phyloP scores from a whole-genome alignment of 176 grass and related monocot genomes.

The Musa acuminata region DNA sequence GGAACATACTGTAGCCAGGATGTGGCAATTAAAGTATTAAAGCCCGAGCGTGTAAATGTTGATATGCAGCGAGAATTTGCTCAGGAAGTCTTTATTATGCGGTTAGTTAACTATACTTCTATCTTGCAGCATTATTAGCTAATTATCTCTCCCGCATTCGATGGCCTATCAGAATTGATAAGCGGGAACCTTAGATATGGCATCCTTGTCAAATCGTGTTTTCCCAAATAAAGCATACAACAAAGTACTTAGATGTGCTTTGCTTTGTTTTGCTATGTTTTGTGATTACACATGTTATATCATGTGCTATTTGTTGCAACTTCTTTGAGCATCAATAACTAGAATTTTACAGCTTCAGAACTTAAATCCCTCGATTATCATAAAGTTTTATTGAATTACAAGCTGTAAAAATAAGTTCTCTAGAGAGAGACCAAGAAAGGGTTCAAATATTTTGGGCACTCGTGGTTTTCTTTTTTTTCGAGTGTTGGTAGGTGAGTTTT shows the following conservation, averaged over 20 bases:
- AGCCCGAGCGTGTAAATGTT: conserved; percentile 70
- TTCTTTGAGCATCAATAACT: too few relatives aligned
- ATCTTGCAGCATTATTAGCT: not conserved
- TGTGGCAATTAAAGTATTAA: conserved; percentile 94
- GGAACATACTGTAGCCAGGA: conserved; percentile 92
- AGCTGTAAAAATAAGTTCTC: too few relatives aligned
- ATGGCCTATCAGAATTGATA: not conserved
- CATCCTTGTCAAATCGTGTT: not conserved
- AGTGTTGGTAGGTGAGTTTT: too few relatives aligned
- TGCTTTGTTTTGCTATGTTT: not conserved
- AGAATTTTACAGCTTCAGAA: too few relatives aligned
- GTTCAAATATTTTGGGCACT: too few relatives aligned
- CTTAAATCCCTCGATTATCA: too few relatives aligned
- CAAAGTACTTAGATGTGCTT: not conserved
- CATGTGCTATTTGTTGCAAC: too few relatives aligned
- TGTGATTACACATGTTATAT: too few relatives aligned
- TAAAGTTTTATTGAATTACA: too few relatives aligned
- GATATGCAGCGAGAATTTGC: conserved; percentile 97
- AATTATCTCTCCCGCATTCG: not conserved
- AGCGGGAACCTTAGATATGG: not conserved
- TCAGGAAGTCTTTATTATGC: conserved; percentile 99
- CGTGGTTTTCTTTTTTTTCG: too few relatives aligned
- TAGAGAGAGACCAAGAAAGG: too few relatives aligned
- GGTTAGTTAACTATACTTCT: conserved; percentile 34
- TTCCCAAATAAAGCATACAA: too few relatives aligned